Base-by-base conservation (phyloP, 1,284 basidiomycete genomes). In the Cutaneotrichosporon curvatum region DNA sequence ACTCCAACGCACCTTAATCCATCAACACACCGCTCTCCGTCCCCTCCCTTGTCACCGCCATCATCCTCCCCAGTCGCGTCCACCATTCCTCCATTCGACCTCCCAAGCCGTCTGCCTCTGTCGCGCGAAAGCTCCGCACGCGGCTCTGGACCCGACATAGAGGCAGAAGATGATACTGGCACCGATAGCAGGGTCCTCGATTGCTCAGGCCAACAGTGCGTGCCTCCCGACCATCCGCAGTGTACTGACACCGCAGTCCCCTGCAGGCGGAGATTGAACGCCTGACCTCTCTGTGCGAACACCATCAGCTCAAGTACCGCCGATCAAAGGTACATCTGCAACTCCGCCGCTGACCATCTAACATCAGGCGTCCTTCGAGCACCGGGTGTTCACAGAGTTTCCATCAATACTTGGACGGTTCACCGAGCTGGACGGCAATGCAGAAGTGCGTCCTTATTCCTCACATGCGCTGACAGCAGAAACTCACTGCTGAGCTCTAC, bases 301-400 rank as follows among this genome's bases (percentile, higher is more conserved):
- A 65, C 44, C 66, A 68, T 37, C 63, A 67, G 49, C 47, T 60
- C 18, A 57, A 58, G 45, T 67, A 67, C 23, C 48, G 65, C 14
- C 58, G 61, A 3, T 54, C 56, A 15, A 59, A 60, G 51, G 67
- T 66, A 37, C 8, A 28, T 28, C 25, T 28, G 8, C 8, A 28
- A 28, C 25, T 7, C 25, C 7, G 12, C 9, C 4, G 16, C 3
- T 18, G 1, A 12, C 16, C 6, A 16, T 33, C 46, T 43, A 20
- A 55, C 16, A 3, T 2, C 25, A 66, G 67, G 51, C 59, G 5
- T 60, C 62, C 18, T 61, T 70, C 28, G 65, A 67, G 40, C 65
- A 68, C 40, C 59, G 63, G 19, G 51, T 69, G 8, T 58, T 67
- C 37, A 47, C 55, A 10, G 65, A 68, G 39, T 50, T 60, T 15